Evolutionary conservation across 2,329 filamentous ascomycete genomes (phyloP).

Genomic region (Scytalidium lignicola): DNA sequence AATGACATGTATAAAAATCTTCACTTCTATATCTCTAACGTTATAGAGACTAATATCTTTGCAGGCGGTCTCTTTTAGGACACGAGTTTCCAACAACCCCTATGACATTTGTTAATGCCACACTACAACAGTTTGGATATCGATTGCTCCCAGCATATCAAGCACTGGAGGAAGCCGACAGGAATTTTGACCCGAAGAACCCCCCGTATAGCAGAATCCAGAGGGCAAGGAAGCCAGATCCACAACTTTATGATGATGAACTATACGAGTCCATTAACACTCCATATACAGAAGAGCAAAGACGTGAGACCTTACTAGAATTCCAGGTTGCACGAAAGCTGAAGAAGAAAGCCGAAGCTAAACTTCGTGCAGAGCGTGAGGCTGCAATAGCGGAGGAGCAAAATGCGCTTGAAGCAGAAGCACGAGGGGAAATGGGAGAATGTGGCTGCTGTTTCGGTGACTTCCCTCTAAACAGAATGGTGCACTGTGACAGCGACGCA

Average conservation of each 20-base stretch:
- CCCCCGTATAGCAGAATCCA: constrained; percentile 23
- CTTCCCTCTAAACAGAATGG: constrained; percentile 59
- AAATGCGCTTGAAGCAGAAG: constrained; percentile 38
- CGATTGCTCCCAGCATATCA: constrained; percentile 26
- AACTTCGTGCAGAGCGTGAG: constrained; percentile 32
- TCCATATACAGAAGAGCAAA: neutral
- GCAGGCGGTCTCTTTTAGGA: constrained; percentile 19
- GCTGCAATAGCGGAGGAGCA: constrained; percentile 35
- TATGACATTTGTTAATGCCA: constrained; percentile 29
- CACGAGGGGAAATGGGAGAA: constrained; percentile 52
- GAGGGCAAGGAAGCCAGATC: constrained; percentile 17
- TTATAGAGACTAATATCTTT: constrained; percentile 5
- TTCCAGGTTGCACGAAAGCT: constrained; percentile 32
- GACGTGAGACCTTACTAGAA: constrained; percentile 30
- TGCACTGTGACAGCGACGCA: constrained; percentile 56
- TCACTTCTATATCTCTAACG: neutral
- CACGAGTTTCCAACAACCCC: constrained; percentile 32
- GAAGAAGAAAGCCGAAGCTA: constrained; percentile 21
- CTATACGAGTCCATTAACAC: constrained; percentile 2
- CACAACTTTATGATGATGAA: constrained; percentile 5
- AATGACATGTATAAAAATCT: too few species aligned
- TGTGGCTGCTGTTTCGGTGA: constrained; percentile 72
- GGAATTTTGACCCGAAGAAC: constrained; percentile 19
- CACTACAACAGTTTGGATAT: constrained; percentile 26
- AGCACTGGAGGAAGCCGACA: constrained; percentile 31